Percentiles rank a stretch among this genome's conserved stretches.
Conservation (phyloP, 2,329 filamentous ascomycete genomes). For the Colletotrichum navitas region DNA sequence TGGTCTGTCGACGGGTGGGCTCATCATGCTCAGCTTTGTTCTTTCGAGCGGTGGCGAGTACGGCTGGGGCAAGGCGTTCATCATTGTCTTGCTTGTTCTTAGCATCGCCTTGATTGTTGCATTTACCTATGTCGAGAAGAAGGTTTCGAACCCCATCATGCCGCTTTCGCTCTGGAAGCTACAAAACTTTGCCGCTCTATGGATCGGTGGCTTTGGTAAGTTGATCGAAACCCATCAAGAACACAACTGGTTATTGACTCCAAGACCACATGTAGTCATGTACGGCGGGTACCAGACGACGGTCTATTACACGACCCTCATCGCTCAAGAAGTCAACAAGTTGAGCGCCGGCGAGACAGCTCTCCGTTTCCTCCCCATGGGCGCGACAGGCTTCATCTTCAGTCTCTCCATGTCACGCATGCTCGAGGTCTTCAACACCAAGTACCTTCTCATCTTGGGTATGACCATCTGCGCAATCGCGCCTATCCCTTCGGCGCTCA, state of each 20-base stretch:
- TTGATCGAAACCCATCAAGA: not conserved
- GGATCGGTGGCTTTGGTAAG: conserved; percentile 56
- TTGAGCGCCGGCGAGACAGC: conserved; percentile 32
- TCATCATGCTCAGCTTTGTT: conserved; percentile 59
- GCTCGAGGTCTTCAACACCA: conserved; percentile 35
- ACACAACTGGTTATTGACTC: not conserved
- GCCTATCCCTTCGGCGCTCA: conserved; percentile 30
- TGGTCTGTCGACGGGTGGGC: conserved; percentile 55
- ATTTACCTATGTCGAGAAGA: conserved; percentile 57
- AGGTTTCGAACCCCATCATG: conserved; percentile 59
- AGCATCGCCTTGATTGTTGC: conserved; percentile 53
- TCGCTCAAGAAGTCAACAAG: conserved; percentile 36
- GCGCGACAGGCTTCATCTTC: conserved; percentile 33
- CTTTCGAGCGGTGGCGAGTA: conserved; percentile 60
- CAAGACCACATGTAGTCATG: conserved; percentile 15
- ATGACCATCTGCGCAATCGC: conserved; percentile 36
- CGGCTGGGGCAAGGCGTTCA: conserved; percentile 59
- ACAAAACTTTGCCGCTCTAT: conserved; percentile 59
- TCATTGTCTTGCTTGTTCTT: conserved; percentile 56
- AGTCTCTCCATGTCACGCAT: conserved; percentile 39
- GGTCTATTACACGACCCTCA: conserved; percentile 38
- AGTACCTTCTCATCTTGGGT: conserved; percentile 24
- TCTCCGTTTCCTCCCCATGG: conserved; percentile 35
- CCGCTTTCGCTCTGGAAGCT: conserved; percentile 60
- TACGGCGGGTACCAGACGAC: conserved; percentile 37